These are phyloP conservation scores for Parastagonospora avenae DNA, from an alignment of 2,329 filamentous ascomycete species.

Conservation along the genomic window DNA sequence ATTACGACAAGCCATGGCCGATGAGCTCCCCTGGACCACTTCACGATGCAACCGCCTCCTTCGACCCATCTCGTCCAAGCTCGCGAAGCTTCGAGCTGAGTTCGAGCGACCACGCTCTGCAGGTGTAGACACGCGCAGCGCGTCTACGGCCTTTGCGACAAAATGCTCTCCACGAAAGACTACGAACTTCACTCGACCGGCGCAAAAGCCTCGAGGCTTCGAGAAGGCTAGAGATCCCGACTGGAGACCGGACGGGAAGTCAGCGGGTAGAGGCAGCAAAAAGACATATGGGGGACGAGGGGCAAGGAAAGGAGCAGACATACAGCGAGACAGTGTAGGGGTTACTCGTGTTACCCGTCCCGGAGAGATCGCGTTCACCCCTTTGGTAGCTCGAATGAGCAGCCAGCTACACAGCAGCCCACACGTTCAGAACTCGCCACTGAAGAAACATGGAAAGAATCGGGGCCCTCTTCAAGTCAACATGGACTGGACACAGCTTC, in stretches of 20 bases:
- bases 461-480: conserved; percentile 30
- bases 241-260: conserved; percentile 39
- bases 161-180: conserved; percentile 33
- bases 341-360: conserved; percentile 21
- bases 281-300: conserved; percentile 41
- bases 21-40: conserved; percentile 48
- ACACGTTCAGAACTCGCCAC: conserved; percentile 32
- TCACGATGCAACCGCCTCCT: conserved; percentile 51
- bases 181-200: conserved; percentile 31
- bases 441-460: conserved; percentile 25
- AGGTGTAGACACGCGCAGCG: conserved; percentile 24
- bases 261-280: conserved; percentile 23
- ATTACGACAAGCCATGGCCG: conserved; percentile 34
- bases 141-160: conserved; percentile 28
- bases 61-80: conserved; percentile 49
- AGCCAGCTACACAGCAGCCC: conserved; percentile 37
- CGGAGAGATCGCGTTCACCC: conserved; percentile 44
- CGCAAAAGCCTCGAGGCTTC: conserved; percentile 38
- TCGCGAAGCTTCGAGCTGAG: conserved; percentile 46
- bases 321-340: conserved; percentile 5
- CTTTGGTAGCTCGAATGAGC: conserved; percentile 39
- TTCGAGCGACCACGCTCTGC: conserved; percentile 28
- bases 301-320: conserved; percentile 17
- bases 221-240: conserved; percentile 44
- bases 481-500: conserved; percentile 26